Base-by-base conservation (phyloP, 108 stramenopile genomes). In the Mediolabrus comicus region DNA sequence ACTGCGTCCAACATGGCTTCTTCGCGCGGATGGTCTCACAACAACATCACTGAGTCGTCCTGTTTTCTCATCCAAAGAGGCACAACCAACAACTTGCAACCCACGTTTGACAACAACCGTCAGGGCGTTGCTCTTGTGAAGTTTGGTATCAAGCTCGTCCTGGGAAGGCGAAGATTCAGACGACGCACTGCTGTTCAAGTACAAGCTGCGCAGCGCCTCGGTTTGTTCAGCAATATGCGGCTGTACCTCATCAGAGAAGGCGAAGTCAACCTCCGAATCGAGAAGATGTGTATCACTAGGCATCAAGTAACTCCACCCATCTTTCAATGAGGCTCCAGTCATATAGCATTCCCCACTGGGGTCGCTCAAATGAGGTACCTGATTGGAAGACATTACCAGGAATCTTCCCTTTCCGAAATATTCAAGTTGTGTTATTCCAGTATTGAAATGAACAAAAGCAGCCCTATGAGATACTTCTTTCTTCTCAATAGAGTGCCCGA, bases 401-500 rank as follows among this genome's bases (percentile, higher is more conserved):
- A 88, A 91, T 35, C 87, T 72, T 1, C 90, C 87, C 35, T 80
- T 67, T 8, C 90, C 90, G 75, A 91, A 91, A 55, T 91, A 91
- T 54, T 91, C 90, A 34, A 88, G 54, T 59, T 91, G 86, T 3
- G 90, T 88, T 10, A 87, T 87, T 7, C 87, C 90, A 3, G 90
- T 91, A 52, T 91, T 91, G 65, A 64, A 85, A 72, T 91, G 90
- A 7, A 84, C 84, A 73, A 91, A 91, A 8, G 90, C 87, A 30
- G 82, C 74, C 54, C 84, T 56, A 69, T 91, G 90, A 6, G 87
- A 78, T 22, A 82, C 74, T 17, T 80, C 82, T 51, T 82, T 80
- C 41, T 58, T 62, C 46, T 89, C 90, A 10, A 86, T 75, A 28
- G 65, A 34, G 69, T 88, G 87, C 3, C 90, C 90, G 71, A 81